These are phyloP conservation scores for Colletotrichum scovillei DNA, from an alignment of 2,329 filamentous ascomycete species.

Conservation along the genomic window DNA sequence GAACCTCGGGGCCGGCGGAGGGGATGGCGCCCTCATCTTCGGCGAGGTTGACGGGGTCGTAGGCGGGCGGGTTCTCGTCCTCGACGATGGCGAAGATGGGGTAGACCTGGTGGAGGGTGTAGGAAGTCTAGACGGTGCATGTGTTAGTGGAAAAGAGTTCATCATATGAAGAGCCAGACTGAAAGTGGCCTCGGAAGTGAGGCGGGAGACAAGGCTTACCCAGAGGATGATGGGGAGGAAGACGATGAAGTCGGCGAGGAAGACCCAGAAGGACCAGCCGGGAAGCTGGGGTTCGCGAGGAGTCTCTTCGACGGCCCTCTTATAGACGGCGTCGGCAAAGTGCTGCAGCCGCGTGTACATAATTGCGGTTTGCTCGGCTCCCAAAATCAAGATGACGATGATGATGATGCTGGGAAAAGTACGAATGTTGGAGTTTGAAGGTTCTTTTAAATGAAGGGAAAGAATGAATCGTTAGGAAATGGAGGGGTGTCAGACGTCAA, in stretches of 20 bases:
- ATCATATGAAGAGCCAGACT: not conserved
- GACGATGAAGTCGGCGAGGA: slow-evolving; percentile 54
- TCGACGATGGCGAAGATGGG: slow-evolving; percentile 68
- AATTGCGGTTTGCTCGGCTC: not conserved
- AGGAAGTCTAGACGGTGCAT: slow-evolving; percentile 52
- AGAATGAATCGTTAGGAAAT: not conserved
- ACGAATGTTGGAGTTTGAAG: not conserved
- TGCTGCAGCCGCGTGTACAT: slow-evolving; percentile 5
- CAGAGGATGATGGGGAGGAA: slow-evolving; percentile 57
- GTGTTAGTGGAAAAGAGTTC: not conserved
- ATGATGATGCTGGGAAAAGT: not conserved
- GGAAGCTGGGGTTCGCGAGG: slow-evolving; percentile 46
- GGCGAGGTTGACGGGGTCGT: slow-evolving; percentile 61
- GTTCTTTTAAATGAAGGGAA: not conserved
- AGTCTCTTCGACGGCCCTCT: slow-evolving; percentile 48
- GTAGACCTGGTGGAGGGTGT: slow-evolving; percentile 63
- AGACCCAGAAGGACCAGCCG: slow-evolving; percentile 52
- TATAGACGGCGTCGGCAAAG: slow-evolving; percentile 39
- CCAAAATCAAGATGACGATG: not conserved
- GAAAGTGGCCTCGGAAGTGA: not conserved
- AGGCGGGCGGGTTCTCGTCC: slow-evolving; percentile 66
- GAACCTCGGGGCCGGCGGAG: slow-evolving; percentile 42
- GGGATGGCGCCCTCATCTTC: slow-evolving; percentile 51
- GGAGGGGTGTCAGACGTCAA: slow-evolving; percentile 6
- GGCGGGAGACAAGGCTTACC: slow-evolving; percentile 48